These are phyloP conservation scores for Populus pruinosa DNA, from an alignment of 345 rosid genomes.

Conservation along the genomic window DNA sequence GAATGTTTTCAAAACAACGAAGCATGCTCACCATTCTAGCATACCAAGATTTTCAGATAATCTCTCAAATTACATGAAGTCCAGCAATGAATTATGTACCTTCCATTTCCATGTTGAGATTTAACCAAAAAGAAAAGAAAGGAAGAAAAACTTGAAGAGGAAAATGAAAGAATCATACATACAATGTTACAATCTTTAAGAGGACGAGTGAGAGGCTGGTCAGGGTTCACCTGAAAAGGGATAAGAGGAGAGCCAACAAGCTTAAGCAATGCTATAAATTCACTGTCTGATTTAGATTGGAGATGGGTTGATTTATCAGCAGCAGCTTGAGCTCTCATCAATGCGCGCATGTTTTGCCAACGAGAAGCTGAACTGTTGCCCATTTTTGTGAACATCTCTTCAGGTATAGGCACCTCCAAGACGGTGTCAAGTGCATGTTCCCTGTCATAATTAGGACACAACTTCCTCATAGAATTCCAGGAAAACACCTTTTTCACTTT, in stretches of 20 bases:
- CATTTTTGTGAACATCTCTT: slow-evolving; percentile 68
- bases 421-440: slow-evolving; percentile 62
- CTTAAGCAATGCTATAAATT: slow-evolving; percentile 88
- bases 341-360: slow-evolving; percentile 72
- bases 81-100: neutral
- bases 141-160: neutral
- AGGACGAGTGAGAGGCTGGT: slow-evolving; percentile 40
- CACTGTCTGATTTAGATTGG: slow-evolving; percentile 65
- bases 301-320: slow-evolving; percentile 41
- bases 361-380: slow-evolving; percentile 55
- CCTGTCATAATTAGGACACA: slow-evolving; percentile 61
- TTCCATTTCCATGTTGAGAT: neutral
- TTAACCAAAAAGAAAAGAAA: neutral
- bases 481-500: neutral
- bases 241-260: slow-evolving; percentile 87
- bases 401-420: slow-evolving; percentile 75
- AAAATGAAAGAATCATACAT: slow-evolving; percentile 23
- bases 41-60: neutral
- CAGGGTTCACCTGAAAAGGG: slow-evolving; percentile 65
- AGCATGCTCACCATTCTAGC: neutral
- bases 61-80: neutral
- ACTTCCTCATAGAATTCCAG: slow-evolving; percentile 40
- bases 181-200: slow-evolving; percentile 60
- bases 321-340: slow-evolving; percentile 60
- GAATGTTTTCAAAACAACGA: neutral